Base-by-base conservation (phyloP, 768 basidiomycete genomes). In the Mycena albidolilacea region DNA sequence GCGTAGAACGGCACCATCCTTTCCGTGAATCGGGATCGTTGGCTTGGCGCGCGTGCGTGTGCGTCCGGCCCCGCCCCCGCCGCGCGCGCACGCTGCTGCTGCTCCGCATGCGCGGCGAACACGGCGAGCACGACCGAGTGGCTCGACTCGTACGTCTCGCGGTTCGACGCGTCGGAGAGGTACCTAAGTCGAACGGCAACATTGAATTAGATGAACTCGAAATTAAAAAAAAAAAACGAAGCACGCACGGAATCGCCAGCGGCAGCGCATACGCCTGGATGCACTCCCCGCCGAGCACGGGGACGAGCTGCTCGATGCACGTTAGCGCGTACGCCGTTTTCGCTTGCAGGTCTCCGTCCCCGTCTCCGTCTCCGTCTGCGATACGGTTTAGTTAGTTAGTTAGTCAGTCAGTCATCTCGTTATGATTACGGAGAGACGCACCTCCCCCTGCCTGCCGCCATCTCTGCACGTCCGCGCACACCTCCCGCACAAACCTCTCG, bases 61-160 rank as follows among this genome's bases (percentile, higher is more conserved):
- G 58, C 14, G 19, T 38, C 21, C 6, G 50, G 7, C 8, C 43
- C 54, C 48, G 19, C 19, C 48, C 19, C 48, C 19, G 48, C 19
- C 48, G 17, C 48, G 15, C 89, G 86, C 0, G 90, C 88, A 76
- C 88, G 86, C 38, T 23, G 90, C 85, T 10, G 92, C 88, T 30
- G 30, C 30, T 89, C 86, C 0, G 90, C 88, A 76, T 88, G 86
- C 38, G 90, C 85, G 11, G 92, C 88, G 78, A 95, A 92, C 50
- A 95, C 85, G 5, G 95, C 87, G 15, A 97, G 84, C 44, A 97
- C 82, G 37, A 94, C 93, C 10, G 95, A 96, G 79, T 97, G 96
- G 1, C 95, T 91, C 0, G 94, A 93, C 80, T 97, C 95, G 76
- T 91, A 97, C n/a, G 90, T 90, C 74, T 96, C 93, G 43, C 93